Percentiles rank a stretch among this genome's conserved stretches.
phyloP scores from a whole-genome alignment of 306 rosid species.

The Senna siamea region DNA sequence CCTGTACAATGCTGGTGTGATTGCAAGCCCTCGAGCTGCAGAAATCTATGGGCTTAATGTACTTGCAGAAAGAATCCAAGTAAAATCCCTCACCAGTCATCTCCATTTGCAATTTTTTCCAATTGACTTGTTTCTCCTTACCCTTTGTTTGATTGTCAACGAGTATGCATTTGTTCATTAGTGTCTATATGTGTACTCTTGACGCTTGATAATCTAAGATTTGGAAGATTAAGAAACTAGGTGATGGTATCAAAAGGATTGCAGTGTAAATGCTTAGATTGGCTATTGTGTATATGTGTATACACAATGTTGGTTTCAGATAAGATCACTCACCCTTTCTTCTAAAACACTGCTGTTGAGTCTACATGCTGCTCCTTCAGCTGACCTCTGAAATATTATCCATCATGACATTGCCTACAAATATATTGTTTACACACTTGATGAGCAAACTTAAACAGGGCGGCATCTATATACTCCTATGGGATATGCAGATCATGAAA shows the following conservation, averaged over 20 bases:
- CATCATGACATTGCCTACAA: neutral
- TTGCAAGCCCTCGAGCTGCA: slow-evolving; percentile 70
- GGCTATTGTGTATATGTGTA: neutral
- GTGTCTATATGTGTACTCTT: neutral
- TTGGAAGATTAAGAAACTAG: neutral
- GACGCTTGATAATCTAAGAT: neutral
- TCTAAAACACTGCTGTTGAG: neutral
- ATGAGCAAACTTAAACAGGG: slow-evolving; percentile 6
- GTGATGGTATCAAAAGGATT: neutral
- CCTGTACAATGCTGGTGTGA: slow-evolving; percentile 55
- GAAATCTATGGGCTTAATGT: slow-evolving; percentile 62
- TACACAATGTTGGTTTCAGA: slow-evolving; percentile 4
- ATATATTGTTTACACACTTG: slow-evolving; percentile 24
- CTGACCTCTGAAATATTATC: slow-evolving; percentile 1
- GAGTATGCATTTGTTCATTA: slow-evolving; percentile 5
- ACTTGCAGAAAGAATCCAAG: slow-evolving; percentile 66
- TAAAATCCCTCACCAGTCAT: slow-evolving; percentile 34
- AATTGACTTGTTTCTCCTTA: slow-evolving; percentile 21
- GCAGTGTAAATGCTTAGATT: slow-evolving; percentile 5
- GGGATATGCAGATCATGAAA: neutral
- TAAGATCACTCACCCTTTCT: neutral
- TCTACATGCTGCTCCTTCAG: neutral
- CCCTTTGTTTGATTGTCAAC: slow-evolving; percentile 29
- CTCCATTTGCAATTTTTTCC: slow-evolving; percentile 17
- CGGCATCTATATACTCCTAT: neutral